phyloP scores from a whole-genome alignment of 768 basidiomycete genomes.

The Mycena indigotica region DNA sequence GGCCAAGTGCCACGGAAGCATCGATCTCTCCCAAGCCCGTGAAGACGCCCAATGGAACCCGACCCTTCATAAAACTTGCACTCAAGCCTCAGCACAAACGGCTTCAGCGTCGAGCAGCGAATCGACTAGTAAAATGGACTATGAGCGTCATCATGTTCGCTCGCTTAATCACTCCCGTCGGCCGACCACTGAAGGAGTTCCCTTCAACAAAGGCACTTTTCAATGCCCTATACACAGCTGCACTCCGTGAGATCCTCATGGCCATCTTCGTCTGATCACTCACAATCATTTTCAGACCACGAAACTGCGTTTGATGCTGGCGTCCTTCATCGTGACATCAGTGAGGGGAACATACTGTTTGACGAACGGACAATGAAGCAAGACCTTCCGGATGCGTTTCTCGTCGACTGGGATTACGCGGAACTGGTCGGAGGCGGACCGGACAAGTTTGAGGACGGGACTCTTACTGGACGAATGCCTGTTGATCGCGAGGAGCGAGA shows the following conservation, averaged over 20 bases:
- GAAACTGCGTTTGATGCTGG: conserved; percentile 3
- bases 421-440: background rate
- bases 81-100: too few relatives aligned
- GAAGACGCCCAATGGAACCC: background rate
- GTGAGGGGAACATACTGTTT: conserved; percentile 9
- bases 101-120: too few relatives aligned
- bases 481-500: background rate
- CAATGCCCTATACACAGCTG: background rate
- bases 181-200: background rate
- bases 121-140: background rate
- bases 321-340: conserved; percentile 8
- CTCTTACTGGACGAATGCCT: background rate
- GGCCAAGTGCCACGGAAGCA: conserved; percentile 1
- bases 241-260: background rate
- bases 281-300: conserved; percentile 1
- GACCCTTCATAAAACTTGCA: background rate
- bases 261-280: too few relatives aligned
- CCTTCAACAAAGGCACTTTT: background rate
- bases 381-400: background rate
- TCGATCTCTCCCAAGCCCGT: conserved; percentile 3
- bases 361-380: background rate
- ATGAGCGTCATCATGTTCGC: conserved; percentile 6
- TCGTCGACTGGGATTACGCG: conserved; percentile 13
- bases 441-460: background rate
- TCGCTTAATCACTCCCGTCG: conserved; percentile 7